Evolutionary conservation across 2,329 filamentous ascomycete species (phyloP), one percentile per base, ranked within the genome.

Genomic region (Sarocladiaceae sp.): DNA sequence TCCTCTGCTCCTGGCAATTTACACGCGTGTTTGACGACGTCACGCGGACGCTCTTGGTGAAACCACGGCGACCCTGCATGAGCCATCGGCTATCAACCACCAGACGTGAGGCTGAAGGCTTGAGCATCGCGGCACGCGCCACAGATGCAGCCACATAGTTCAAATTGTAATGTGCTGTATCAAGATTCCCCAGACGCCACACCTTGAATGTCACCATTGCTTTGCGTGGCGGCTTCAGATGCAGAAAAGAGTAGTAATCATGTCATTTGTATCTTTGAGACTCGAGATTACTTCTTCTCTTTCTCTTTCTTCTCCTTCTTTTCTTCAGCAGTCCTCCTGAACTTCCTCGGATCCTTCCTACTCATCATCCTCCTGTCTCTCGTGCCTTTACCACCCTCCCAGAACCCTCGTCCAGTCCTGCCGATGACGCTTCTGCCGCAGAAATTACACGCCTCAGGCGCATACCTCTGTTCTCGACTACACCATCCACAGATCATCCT

Each of bases 351-450:
- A 67, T 90, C 87, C 69, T 90, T 90, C 54, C 84, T 76, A 60
- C 83, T 88, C 88, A 92, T 92, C 61, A 77, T 71, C 28, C 70
- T 71, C 66, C 76, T 80, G 63, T 91, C 87, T 55, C 88, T 74
- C n/a, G 88, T 92, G 1, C 88, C 88, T 65, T 87, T 90, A 1
- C 90, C 90, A 11, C 90, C 90, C 71, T 95, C 90, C 90, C 90
- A 95, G 69, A 91, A 95, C 0, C 90, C 90, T 39, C 65, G 68
- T 3, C 81, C 80, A 62, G 82, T 85, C 57, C 69, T 76, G 0
- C 87, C 84, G 50, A 91, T 77, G 12, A 94, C 78, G 48, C 77
- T 80, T 29, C 84, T 74, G 47, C 85, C 86, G 63, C 90, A 95
- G 61, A 89, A 82, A 1, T 74, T 77, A 66, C 90, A 95, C 55